A percentile compares a stretch with the other conserved stretches of the same genome.
phyloP scores from a whole-genome alignment of 768 basidiomycete genomes.

The Clavulina sp. region DNA sequence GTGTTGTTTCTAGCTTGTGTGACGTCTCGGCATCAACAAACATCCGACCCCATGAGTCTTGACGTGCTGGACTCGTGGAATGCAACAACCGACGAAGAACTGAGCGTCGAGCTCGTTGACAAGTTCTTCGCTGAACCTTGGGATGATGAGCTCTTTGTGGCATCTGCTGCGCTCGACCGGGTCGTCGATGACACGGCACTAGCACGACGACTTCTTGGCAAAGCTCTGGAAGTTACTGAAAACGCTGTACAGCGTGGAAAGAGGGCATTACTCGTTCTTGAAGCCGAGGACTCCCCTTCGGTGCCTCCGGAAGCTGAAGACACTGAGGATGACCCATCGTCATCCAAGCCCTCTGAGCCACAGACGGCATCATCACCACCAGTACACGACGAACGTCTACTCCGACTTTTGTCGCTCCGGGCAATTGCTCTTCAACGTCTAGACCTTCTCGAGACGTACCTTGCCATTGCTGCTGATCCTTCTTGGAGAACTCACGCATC shows the following conservation, averaged over 20 bases:
- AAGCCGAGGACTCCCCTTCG: too few species aligned
- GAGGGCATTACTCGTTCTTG: constrained; percentile 17
- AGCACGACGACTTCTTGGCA: constrained; percentile 40
- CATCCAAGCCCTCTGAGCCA: neutral
- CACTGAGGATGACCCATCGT: constrained; percentile 2
- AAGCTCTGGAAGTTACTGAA: constrained; percentile 45
- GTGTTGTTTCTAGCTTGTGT: too few species aligned
- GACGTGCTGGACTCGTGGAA: constrained; percentile 28
- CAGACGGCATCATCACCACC: too few species aligned
- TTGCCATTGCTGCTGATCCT: constrained; percentile 29
- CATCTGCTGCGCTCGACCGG: constrained; percentile 54
- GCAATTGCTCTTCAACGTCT: constrained; percentile 46
- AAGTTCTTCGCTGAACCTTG: constrained; percentile 31
- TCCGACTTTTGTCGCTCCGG: constrained; percentile 26
- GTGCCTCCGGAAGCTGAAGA: constrained; percentile 14
- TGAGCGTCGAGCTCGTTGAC: constrained; percentile 33
- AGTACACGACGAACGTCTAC: constrained; percentile 5
- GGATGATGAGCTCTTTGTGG: constrained; percentile 56
- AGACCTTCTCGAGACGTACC: constrained; percentile 56
- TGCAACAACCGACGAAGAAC: constrained; percentile 34
- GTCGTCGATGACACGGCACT: constrained; percentile 37
- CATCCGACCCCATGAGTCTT: too few species aligned
- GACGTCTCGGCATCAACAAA: too few species aligned
- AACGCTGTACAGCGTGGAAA: constrained; percentile 31
- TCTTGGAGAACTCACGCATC: constrained; percentile 21